Evolutionary conservation across 441 rosid genomes (phyloP), one percentile per base, ranked within the genome.

Genomic region (Isatis lusitanica): DNA sequence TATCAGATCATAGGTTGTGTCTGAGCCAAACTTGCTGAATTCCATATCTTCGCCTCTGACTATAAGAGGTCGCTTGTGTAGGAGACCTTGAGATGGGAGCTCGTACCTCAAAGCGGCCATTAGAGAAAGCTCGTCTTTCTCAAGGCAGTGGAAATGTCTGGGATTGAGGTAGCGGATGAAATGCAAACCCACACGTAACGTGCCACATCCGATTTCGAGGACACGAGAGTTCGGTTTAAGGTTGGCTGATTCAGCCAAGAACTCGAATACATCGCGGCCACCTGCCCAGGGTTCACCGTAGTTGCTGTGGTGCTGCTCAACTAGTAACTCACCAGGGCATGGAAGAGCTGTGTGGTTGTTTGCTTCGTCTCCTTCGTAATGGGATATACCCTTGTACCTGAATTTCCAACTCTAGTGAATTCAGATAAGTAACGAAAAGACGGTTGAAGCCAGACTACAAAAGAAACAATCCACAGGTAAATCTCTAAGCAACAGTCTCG

Each of bases 281-380:
- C 99, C 98, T 0, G 98, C 97, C 99, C 99, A 95, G 7, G 97
- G 97, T 73, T 95, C 99, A 48, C 98, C 97, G 13, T 94, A 94
- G 80, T 94, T 88, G 83, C 99, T 94, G 73, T 94, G 99, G 68
- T 94, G 99, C 85, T 90, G 90, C 74, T 95, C 99, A 3, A 95
- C 97, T 2, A 95, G 94, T 36, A 95, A 96, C 86, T 90, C 98
- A 24, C 96, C 95, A 0, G 96, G 97, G 68, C 98, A 95, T 15
- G 96, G 97, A 53, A 95, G 82, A 59, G 90, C 85, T 9, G 96
- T 92, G 67, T 85, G 91, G 83, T 91, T 91, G 72, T 74, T 79
- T 13, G 85, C 80, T 61, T 84, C 89, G 4, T 82, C 82, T 68
- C 79, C 96, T 82, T 89, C 94, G 69, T 92, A 89, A 68, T 92